Conservation (phyloP, 2,329 filamentous ascomycete species). For the Penicillium polonicum region DNA sequence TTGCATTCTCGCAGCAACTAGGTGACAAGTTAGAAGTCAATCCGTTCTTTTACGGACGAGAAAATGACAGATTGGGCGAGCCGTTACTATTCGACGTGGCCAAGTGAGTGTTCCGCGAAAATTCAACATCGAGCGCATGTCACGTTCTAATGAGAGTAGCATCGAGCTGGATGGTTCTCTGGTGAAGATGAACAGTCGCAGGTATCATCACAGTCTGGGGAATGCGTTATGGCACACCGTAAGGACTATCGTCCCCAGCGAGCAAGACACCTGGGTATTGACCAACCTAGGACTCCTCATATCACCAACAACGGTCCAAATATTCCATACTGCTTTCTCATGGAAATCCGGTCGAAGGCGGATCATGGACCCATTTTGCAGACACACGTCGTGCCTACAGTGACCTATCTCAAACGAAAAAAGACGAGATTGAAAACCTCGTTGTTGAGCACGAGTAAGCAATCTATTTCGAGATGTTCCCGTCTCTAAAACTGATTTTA, state of each 20-base stretch:
- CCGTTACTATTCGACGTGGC: not conserved
- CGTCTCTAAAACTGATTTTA: not conserved
- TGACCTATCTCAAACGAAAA: not conserved
- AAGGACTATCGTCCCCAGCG: not conserved
- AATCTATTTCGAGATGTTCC: not conserved
- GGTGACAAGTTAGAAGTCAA: not conserved
- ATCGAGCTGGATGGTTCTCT: not conserved
- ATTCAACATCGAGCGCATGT: not conserved
- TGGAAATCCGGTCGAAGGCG: not conserved
- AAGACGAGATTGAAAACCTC: not conserved
- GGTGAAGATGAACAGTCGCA: not conserved
- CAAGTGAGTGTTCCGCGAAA: not conserved
- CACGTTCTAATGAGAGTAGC: not conserved
- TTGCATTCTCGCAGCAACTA: not conserved
- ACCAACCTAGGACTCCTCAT: not conserved
- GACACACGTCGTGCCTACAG: not conserved
- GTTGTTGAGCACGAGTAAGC: not conserved
- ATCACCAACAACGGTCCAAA: not conserved
- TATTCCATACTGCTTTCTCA: not conserved
- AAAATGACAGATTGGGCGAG: not conserved
- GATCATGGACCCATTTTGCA: not conserved
- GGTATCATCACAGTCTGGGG: not conserved
- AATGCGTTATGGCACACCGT: not conserved
- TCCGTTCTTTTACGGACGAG: not conserved
- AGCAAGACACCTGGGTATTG: not conserved